These are phyloP conservation scores for Ogataea hybrid DNA, from an alignment of 1,139 yeast genomes.

Conservation along the genomic window DNA sequence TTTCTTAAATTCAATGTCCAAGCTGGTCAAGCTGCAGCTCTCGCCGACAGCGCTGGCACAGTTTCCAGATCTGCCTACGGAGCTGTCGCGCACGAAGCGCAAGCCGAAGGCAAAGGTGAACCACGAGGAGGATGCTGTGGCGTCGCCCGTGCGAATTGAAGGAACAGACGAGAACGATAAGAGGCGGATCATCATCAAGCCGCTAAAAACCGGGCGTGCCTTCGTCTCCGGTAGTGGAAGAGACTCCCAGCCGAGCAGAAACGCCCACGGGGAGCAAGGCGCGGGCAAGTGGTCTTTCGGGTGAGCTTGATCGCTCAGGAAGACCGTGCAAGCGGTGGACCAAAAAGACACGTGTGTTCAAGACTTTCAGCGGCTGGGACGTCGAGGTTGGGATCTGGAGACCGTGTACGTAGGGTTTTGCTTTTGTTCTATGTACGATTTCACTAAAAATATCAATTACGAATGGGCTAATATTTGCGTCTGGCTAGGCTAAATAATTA, in stretches of 20 bases:
- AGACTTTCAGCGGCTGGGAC: conserved; percentile 25
- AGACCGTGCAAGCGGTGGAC: conserved; percentile 21
- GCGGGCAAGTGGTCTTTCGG: conserved; percentile 9
- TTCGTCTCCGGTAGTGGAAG: conserved; percentile 18
- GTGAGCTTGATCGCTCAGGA: conserved; percentile 27
- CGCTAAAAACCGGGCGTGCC: conserved; percentile 12
- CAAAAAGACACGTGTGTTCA: conserved; percentile 15
- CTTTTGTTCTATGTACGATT: not conserved
- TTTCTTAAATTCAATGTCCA: conserved; percentile 10
- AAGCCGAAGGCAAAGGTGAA: conserved; percentile 11
- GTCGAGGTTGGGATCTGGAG: conserved; percentile 17
- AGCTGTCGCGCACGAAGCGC: conserved; percentile 7
- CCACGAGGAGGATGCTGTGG: conserved; percentile 7
- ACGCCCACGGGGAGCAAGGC: conserved; percentile 17
- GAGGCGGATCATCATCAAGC: conserved; percentile 10
- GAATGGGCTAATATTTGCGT: not conserved
- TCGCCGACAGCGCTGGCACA: conserved; percentile 15
- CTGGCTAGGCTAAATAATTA: conserved; percentile 6
- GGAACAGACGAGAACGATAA: conserved; percentile 9
- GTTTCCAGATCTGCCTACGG: conserved; percentile 22
- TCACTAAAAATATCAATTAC: not conserved
- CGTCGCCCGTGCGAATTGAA: conserved; percentile 9
- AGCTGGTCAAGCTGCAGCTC: conserved; percentile 16
- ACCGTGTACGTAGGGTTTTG: not conserved
- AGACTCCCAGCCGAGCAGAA: conserved; percentile 20